Evolutionary conservation across 148 eudicot genomes (phyloP), one percentile per base, ranked within the genome.

Genomic region (Chenopodium berlandieri): DNA sequence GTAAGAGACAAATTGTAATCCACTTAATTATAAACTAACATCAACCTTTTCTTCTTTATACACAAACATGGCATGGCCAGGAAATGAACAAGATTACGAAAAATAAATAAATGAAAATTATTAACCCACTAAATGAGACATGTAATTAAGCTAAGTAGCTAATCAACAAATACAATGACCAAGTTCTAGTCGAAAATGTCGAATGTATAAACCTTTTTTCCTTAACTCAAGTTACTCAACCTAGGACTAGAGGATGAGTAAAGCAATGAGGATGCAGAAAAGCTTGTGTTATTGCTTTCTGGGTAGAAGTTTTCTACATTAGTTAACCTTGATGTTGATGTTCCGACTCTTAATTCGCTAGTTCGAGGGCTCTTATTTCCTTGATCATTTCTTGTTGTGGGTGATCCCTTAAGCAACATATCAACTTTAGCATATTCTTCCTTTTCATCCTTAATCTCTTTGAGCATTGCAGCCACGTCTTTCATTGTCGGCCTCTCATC

Each of bases 401-500:
- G 86, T 46, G 89, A 83, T 13, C 87, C 86, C 86, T 88, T 90
- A 34, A 87, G 86, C 7, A 89, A 81, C 68, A 80, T 77, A 70
- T 91, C 92, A 19, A 80, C 93, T 81, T 91, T 92, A 0, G 87
- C 86, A 60, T 84, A 81, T 75, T 94, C 98, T 71, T 92, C 98
- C 60, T 87, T 82, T 60, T 91, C 96, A 3, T 88, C 90, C 72
- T 89, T 94, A 75, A 92, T 91, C 73, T 94, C 98, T 78, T 89
- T 88, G n/a, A 94, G 90, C 98, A 94, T 94, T 60, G 98, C 96
- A 3, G 92, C 91, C 0, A 94, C 91, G 68, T 94, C 98, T 82
- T 91, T 94, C 98, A 94, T 94, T 8, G 88, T 85, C 1, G 97
- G 98, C 86, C 98, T 88, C 34, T 94, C 98, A 1, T 90, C 91